Conservation (phyloP, 352 stramenopile species). For the Phytophthora litchii region DNA sequence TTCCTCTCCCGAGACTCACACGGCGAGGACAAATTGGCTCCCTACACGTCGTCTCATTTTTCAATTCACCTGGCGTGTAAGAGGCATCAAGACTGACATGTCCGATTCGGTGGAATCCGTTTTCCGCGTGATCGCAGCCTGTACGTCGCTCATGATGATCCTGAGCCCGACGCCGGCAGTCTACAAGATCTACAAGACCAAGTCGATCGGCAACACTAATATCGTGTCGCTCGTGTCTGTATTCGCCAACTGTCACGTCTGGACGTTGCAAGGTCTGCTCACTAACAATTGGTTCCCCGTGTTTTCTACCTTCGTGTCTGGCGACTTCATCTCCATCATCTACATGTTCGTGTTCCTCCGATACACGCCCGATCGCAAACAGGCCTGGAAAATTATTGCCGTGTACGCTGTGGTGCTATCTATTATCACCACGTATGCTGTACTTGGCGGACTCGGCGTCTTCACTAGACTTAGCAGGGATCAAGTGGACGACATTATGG, state of each 20-base stretch:
- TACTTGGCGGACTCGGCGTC: constrained; percentile 35
- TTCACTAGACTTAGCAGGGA: constrained; percentile 36
- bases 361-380: constrained; percentile 28
- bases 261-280: constrained; percentile 52
- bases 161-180: constrained; percentile 45
- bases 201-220: constrained; percentile 43
- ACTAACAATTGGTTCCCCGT: constrained; percentile 45
- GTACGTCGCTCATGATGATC: constrained; percentile 51
- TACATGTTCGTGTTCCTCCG: constrained; percentile 39
- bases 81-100: constrained; percentile 17
- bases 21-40: constrained; percentile 1
- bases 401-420: constrained; percentile 33
- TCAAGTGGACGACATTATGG: constrained; percentile 41
- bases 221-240: constrained; percentile 51
- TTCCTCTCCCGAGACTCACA: constrained; percentile 6
- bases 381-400: constrained; percentile 23
- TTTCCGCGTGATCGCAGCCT: constrained; percentile 41
- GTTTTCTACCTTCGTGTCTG: constrained; percentile 40
- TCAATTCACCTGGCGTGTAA: constrained; percentile 7
- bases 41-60: constrained; percentile 22
- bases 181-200: constrained; percentile 51
- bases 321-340: constrained; percentile 36
- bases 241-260: constrained; percentile 51
- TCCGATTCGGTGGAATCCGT: constrained; percentile 34
- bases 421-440: constrained; percentile 43